Conservation (phyloP, 495 filamentous ascomycete species). For the Penicillium malachiteum region DNA sequence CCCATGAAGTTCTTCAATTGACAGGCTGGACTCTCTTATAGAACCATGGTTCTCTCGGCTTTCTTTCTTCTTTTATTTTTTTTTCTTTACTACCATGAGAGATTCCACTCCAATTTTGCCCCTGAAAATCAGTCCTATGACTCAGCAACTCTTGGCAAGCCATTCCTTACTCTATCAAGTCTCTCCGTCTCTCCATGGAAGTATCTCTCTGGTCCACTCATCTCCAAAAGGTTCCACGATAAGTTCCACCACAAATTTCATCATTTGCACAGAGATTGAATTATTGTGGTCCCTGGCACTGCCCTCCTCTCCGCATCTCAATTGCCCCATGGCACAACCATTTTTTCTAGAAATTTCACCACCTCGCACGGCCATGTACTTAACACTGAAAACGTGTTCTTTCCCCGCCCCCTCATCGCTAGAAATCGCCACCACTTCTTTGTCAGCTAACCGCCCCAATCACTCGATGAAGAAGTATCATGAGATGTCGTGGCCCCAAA, state of each 20-base stretch:
- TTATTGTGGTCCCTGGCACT: neutral
- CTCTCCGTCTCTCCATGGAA: neutral
- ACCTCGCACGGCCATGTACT: neutral
- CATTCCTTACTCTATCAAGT: neutral
- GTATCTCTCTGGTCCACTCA: neutral
- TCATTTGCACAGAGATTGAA: neutral
- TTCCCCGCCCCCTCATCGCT: neutral
- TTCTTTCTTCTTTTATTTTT: neutral
- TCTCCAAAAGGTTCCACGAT: neutral
- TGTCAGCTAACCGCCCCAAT: neutral
- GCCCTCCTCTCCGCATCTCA: neutral
- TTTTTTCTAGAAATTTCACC: neutral
- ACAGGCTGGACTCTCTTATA: neutral
- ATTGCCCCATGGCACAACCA: slow-evolving; percentile 1
- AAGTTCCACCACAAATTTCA: neutral
- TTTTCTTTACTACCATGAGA: neutral
- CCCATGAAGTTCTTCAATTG: neutral
- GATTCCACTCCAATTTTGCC: neutral
- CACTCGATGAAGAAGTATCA: neutral
- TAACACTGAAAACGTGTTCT: neutral
- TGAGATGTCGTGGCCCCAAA: neutral
- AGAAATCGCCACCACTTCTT: neutral
- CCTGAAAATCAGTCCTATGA: slow-evolving; percentile 1
- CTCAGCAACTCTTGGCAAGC: slow-evolving; percentile 2
- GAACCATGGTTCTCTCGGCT: neutral